These are phyloP conservation scores for Teunomyces kruisii DNA, from an alignment of 805 yeast genomes.

Conservation along the genomic window DNA sequence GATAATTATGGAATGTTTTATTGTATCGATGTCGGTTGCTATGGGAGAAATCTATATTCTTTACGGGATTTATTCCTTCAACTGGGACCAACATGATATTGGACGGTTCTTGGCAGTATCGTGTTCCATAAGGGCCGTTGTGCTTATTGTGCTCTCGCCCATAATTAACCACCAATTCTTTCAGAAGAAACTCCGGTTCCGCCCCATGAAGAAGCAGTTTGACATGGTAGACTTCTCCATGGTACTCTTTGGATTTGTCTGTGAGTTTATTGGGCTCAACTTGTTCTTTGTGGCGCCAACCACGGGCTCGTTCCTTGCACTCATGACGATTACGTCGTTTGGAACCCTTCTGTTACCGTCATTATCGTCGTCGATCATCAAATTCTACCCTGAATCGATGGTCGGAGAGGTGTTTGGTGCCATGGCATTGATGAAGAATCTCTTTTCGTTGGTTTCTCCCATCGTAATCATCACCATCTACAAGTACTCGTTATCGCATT, in stretches of 20 bases:
- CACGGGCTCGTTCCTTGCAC: slow-evolving; percentile 25
- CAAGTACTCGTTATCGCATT: slow-evolving; percentile 24
- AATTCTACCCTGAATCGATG: slow-evolving; percentile 57
- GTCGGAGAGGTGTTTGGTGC: slow-evolving; percentile 77
- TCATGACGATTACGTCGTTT: slow-evolving; percentile 42
- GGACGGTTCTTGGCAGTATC: slow-evolving; percentile 56
- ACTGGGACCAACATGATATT: slow-evolving; percentile 54
- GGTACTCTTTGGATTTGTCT: slow-evolving; percentile 31
- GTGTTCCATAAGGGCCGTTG: slow-evolving; percentile 50
- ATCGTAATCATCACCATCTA: slow-evolving; percentile 48
- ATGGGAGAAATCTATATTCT: slow-evolving; percentile 45
- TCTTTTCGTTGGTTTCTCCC: slow-evolving; percentile 50
- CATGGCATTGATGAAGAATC: slow-evolving; percentile 56
- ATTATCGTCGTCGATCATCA: slow-evolving; percentile 56
- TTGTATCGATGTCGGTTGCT: slow-evolving; percentile 39
- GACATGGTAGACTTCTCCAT: slow-evolving; percentile 53
- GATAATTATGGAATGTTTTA: slow-evolving; percentile 44
- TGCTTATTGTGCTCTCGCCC: slow-evolving; percentile 55
- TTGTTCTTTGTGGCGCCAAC: slow-evolving; percentile 31
- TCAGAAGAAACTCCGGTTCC: slow-evolving; percentile 31
- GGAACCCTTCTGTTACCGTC: slow-evolving; percentile 58
- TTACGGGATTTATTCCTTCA: slow-evolving; percentile 52
- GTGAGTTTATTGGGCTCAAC: slow-evolving; percentile 40
- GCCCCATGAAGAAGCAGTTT: slow-evolving; percentile 38
- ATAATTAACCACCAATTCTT: slow-evolving; percentile 34